A percentile compares a stretch with the other conserved stretches of the same genome.
These are phyloP conservation scores for Diplodia mutila DNA, from an alignment of 2,329 filamentous ascomycete species.

Conservation along the genomic window DNA sequence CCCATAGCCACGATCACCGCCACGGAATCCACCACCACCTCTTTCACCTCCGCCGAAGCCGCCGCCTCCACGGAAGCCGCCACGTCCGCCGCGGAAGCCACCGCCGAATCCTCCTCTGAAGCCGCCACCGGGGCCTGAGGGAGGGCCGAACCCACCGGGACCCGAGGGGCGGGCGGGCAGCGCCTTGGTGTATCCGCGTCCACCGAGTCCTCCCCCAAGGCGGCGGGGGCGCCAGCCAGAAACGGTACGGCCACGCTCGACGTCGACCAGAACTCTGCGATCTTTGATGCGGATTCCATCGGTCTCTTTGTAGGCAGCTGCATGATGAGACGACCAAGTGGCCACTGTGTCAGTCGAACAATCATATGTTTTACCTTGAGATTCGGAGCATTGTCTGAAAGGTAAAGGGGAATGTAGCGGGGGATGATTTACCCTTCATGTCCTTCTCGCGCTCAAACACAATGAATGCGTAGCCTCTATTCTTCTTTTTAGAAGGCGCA, in stretches of 20 bases:
- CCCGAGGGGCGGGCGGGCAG: slow-evolving; percentile 71
- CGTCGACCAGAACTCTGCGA: slow-evolving; percentile 88
- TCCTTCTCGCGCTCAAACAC: slow-evolving; percentile 97
- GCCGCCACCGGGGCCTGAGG: slow-evolving; percentile 57
- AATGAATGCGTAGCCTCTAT: slow-evolving; percentile 93
- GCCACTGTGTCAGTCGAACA: slow-evolving; percentile 66
- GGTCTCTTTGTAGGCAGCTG: slow-evolving; percentile 87
- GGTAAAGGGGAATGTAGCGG: slow-evolving; percentile 41
- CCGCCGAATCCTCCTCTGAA: slow-evolving; percentile 54
- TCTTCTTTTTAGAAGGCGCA: slow-evolving; percentile 63
- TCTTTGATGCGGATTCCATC: slow-evolving; percentile 94
- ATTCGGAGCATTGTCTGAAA: slow-evolving; percentile 28
- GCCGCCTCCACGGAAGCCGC: slow-evolving; percentile 50
- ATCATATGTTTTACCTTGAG: slow-evolving; percentile 20
- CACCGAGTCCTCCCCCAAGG: slow-evolving; percentile 88
- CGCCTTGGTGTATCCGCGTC: slow-evolving; percentile 88
- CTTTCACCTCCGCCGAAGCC: slow-evolving; percentile 55
- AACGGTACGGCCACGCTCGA: slow-evolving; percentile 92
- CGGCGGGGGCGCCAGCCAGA: slow-evolving; percentile 91
- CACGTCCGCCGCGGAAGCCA: slow-evolving; percentile 58
- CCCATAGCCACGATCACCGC: slow-evolving; percentile 54
- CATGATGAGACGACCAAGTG: slow-evolving; percentile 40
- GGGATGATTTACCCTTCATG: slow-evolving; percentile 86
- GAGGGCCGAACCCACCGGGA: slow-evolving; percentile 61
- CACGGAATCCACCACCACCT: slow-evolving; percentile 50